These are phyloP conservation scores for Neocucurbitaria cava DNA, from an alignment of 2,329 filamentous ascomycete genomes.

Conservation along the genomic window DNA sequence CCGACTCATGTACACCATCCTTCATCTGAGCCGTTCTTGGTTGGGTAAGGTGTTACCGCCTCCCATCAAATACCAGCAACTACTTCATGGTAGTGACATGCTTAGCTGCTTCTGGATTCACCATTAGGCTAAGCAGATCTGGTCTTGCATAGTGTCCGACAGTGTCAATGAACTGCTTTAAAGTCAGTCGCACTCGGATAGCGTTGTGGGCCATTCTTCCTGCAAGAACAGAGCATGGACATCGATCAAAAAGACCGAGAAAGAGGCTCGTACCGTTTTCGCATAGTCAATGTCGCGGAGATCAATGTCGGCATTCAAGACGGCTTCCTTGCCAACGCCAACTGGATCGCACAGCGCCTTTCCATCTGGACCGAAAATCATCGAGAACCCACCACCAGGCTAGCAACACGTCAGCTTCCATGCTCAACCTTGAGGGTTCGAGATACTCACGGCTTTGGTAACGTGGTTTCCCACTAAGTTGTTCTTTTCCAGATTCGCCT, in stretches of 20 bases:
- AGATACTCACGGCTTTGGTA: slow-evolving; percentile 19
- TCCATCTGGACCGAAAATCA: slow-evolving; percentile 45
- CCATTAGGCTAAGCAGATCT: slow-evolving; percentile 22
- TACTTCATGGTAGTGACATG: slow-evolving; percentile 22
- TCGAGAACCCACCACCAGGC: slow-evolving; percentile 35
- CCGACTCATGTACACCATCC: slow-evolving; percentile 21
- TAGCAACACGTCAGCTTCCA: slow-evolving; percentile 1
- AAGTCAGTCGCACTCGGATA: not conserved
- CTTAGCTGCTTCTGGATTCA: slow-evolving; percentile 21
- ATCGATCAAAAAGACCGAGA: too few species aligned
- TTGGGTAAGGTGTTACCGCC: too few species aligned
- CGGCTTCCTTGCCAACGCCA: slow-evolving; percentile 38
- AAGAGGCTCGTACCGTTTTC: slow-evolving; percentile 11
- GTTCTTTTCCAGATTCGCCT: slow-evolving; percentile 51
- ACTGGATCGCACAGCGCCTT: slow-evolving; percentile 35
- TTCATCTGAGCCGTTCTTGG: slow-evolving; percentile 27
- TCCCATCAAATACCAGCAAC: not conserved
- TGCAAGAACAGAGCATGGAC: too few species aligned
- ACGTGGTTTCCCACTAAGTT: slow-evolving; percentile 48
- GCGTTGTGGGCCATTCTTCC: too few species aligned
- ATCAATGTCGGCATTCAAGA: slow-evolving; percentile 51
- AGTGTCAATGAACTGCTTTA: slow-evolving; percentile 17
- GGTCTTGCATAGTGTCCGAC: slow-evolving; percentile 24
- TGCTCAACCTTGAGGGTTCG: not conserved
- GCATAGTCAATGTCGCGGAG: slow-evolving; percentile 30